A percentile compares a stretch with the other conserved stretches of the same genome.
These are phyloP conservation scores for Ceratocystis alfenasii DNA, from an alignment of 2,329 filamentous ascomycete genomes.

Conservation along the genomic window DNA sequence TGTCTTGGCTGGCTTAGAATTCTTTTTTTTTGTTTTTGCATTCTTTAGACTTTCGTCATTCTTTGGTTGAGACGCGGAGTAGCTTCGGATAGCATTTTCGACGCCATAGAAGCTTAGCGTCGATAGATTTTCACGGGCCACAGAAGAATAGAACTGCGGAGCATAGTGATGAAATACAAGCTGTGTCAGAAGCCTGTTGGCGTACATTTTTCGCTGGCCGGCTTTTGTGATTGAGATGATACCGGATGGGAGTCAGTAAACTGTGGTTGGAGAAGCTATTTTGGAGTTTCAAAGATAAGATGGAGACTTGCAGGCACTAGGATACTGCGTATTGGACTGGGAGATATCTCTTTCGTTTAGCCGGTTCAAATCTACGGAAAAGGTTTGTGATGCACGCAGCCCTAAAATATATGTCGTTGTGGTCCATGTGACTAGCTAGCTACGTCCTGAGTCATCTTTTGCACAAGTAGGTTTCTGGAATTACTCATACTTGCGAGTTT, in stretches of 20 bases:
- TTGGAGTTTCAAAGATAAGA: too few species aligned
- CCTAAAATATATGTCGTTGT: background rate
- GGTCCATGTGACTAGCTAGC: background rate
- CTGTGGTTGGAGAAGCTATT: too few species aligned
- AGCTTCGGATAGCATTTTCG: background rate
- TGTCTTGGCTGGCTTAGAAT: background rate
- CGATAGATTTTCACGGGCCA: background rate
- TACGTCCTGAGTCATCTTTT: too few species aligned
- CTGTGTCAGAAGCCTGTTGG: background rate
- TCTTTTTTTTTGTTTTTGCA: background rate
- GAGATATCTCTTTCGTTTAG: background rate
- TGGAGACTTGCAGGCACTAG: too few species aligned
- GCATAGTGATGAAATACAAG: background rate
- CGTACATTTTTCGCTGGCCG: background rate
- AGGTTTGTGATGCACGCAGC: background rate
- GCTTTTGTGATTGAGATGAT: background rate
- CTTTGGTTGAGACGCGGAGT: background rate
- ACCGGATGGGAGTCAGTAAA: too few species aligned
- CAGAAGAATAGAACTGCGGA: background rate
- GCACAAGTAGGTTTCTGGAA: background rate
- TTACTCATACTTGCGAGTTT: background rate
- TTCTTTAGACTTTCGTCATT: background rate
- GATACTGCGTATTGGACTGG: too few species aligned
- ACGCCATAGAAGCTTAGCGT: background rate
- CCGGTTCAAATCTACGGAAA: background rate